A percentile compares a stretch with the other conserved stretches of the same genome.
Conservation (phyloP, 371 early-diverging fungal genomes). For the Mucor mucedo region DNA sequence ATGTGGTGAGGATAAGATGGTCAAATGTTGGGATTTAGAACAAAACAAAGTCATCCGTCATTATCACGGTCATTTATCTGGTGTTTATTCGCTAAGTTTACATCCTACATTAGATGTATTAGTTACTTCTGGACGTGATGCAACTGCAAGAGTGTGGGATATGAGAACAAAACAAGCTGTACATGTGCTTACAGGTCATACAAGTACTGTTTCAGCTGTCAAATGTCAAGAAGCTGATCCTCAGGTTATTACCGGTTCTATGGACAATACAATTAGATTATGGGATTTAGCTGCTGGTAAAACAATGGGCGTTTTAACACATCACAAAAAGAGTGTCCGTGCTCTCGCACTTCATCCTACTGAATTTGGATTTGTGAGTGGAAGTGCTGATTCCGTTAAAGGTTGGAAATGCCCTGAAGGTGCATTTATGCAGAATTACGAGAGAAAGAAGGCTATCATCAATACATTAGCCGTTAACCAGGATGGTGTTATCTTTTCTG, state of each 20-base stretch:
- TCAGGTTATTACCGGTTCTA: constrained; percentile 92
- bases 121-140: constrained; percentile 95
- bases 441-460: constrained; percentile 88
- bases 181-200: constrained; percentile 91
- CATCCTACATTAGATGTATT: constrained; percentile 95
- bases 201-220: constrained; percentile 83
- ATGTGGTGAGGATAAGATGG: constrained; percentile 95
- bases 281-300: constrained; percentile 98
- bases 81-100: constrained; percentile 87
- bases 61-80: constrained; percentile 96
- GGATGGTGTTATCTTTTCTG: constrained; percentile 93
- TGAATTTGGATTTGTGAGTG: constrained; percentile 94
- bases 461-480: constrained; percentile 89
- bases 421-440: constrained; percentile 92
- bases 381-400: constrained; percentile 91
- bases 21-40: constrained; percentile 98
- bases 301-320: constrained; percentile 91
- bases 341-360: constrained; percentile 90
- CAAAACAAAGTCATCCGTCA: constrained; percentile 97
- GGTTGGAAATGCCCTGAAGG: constrained; percentile 96
- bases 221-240: constrained; percentile 95
- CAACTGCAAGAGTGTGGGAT: constrained; percentile 96
- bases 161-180: constrained; percentile 95
- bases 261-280: constrained; percentile 91
- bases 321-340: constrained; percentile 97